Evolutionary conservation across 495 filamentous ascomycete species (phyloP).

Genomic region (Platismatia glauca): DNA sequence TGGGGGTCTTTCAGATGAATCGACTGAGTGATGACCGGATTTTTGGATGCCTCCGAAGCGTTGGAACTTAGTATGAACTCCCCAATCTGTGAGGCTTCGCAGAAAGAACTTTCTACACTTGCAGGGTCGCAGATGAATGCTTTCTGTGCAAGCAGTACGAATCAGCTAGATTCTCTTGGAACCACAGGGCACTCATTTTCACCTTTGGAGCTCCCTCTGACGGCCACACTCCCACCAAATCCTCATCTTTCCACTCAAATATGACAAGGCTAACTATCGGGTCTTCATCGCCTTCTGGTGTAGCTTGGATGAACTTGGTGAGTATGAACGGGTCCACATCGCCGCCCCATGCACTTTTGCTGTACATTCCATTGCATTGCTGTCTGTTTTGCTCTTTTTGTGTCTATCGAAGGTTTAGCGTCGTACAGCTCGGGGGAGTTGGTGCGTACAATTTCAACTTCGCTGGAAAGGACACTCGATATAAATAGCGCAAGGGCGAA

Average conservation of each 20-base stretch:
- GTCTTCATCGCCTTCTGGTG: slow-evolving; percentile 48
- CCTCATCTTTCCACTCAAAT: slow-evolving; percentile 86
- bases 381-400: slow-evolving; percentile 69
- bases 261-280: slow-evolving; percentile 77
- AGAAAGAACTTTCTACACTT: slow-evolving; percentile 56
- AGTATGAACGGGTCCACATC: slow-evolving; percentile 80
- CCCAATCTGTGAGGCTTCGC: slow-evolving; percentile 66
- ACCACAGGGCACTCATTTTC: background rate
- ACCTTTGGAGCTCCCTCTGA: slow-evolving; percentile 21
- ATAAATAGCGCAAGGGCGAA: slow-evolving; percentile 42
- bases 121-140: slow-evolving; percentile 68
- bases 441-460: slow-evolving; percentile 53
- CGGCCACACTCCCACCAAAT: slow-evolving; percentile 55
- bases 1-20: slow-evolving; percentile 69
- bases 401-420: slow-evolving; percentile 40
- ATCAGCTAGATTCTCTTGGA: slow-evolving; percentile 3
- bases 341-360: slow-evolving; percentile 80
- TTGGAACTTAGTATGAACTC: slow-evolving; percentile 73
- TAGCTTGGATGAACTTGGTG: slow-evolving; percentile 62
- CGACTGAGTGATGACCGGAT: slow-evolving; percentile 64
- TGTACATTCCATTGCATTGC: slow-evolving; percentile 97
- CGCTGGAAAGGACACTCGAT: slow-evolving; percentile 48
- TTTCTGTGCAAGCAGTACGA: slow-evolving; percentile 33
- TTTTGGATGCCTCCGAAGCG: slow-evolving; percentile 56
- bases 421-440: slow-evolving; percentile 5